Conservation (phyloP, 2,329 filamentous ascomycete genomes). For the Colletotrichum tropicicola region DNA sequence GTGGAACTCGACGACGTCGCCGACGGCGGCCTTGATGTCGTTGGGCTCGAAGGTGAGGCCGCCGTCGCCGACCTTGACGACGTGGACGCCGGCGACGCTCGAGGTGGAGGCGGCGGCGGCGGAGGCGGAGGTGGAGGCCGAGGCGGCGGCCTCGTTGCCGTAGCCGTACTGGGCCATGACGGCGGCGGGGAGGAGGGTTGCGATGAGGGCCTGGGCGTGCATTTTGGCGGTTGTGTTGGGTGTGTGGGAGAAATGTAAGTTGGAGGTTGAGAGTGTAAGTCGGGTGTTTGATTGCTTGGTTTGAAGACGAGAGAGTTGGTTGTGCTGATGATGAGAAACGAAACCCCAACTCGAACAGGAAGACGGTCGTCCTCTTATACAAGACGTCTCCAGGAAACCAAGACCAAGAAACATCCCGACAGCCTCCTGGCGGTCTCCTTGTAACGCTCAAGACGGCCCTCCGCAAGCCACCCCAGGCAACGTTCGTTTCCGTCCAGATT, state of each 20-base stretch:
- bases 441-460: neutral
- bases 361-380: slow-evolving; percentile 12
- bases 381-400: neutral
- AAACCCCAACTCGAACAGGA: neutral
- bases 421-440: neutral
- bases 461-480: neutral
- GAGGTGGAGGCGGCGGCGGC: neutral
- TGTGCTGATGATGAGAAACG: neutral
- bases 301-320: neutral
- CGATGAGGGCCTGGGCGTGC: slow-evolving; percentile 22
- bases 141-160: neutral
- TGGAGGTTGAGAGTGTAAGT: neutral
- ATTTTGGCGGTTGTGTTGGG: slow-evolving; percentile 1
- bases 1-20: slow-evolving; percentile 56
- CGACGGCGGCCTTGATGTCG: slow-evolving; percentile 57
- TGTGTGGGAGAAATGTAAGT: neutral
- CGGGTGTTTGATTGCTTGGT: neutral
- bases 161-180: slow-evolving; percentile 22
- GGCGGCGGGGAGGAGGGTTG: slow-evolving; percentile 21
- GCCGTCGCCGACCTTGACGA: slow-evolving; percentile 38
- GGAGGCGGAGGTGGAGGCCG: slow-evolving; percentile 2
- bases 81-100: slow-evolving; percentile 15
- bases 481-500: neutral
- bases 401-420: neutral
- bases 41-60: slow-evolving; percentile 60